Conservation (phyloP, 169 alveolate genomes). For the Babesia bigemina region DNA sequence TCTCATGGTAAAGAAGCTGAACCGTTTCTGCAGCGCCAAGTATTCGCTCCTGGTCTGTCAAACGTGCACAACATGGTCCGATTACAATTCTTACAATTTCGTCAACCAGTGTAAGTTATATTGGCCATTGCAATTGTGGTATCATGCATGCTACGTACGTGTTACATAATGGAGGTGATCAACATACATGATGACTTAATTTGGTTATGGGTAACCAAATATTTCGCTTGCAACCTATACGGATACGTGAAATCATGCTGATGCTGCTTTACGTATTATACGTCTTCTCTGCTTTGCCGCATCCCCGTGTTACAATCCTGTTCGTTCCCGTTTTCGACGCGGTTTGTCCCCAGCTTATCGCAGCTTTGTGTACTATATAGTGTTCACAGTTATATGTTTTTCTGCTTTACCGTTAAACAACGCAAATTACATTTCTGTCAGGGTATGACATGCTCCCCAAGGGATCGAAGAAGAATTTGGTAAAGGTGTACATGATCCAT, state of each 20-base stretch:
- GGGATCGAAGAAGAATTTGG: conserved; percentile 69
- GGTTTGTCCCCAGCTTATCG: too few relatives aligned
- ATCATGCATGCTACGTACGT: too few relatives aligned
- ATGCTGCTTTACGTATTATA: neutral
- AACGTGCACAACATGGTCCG: conserved; percentile 70
- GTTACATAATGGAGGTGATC: too few relatives aligned
- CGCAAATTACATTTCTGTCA: neutral
- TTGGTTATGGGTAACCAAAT: too few relatives aligned
- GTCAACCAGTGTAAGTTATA: conserved; percentile 62
- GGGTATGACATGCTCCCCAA: conserved; percentile 79
- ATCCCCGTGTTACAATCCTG: neutral
- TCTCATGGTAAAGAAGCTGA: conserved; percentile 29
- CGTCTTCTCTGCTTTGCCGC: neutral
- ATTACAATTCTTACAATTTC: conserved; percentile 55
- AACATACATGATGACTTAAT: too few relatives aligned
- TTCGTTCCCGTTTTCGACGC: neutral
- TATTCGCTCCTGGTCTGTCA: conserved; percentile 64
- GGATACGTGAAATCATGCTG: too few relatives aligned
- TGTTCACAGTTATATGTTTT: too few relatives aligned
- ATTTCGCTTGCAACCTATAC: too few relatives aligned
- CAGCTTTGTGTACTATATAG: too few relatives aligned
- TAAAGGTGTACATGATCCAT: conserved; percentile 72
- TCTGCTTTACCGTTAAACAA: too few relatives aligned
- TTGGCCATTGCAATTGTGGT: too few relatives aligned
- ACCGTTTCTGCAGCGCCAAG: conserved; percentile 22